Evolutionary conservation across 169 alveolate species (phyloP).

Genomic region (Plasmodium gonderi): DNA sequence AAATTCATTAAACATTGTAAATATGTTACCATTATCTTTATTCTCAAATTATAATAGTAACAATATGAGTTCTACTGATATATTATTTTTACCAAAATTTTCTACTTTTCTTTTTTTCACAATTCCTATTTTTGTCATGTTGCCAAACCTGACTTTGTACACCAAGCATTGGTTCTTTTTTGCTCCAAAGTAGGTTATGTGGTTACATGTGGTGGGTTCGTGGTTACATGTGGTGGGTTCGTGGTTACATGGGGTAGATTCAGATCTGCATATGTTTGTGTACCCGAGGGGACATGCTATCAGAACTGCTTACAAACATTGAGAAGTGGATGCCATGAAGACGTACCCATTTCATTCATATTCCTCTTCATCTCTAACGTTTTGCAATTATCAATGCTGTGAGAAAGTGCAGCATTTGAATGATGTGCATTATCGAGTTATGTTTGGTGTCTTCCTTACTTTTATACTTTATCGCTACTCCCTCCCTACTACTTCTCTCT

Average conservation of each 20-base stretch:
- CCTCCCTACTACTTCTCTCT: too few relatives aligned
- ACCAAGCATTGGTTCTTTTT: slow-evolving; percentile 73
- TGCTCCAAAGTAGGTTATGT: slow-evolving; percentile 44
- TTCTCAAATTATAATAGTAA: slow-evolving; percentile 71
- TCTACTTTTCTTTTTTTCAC: slow-evolving; percentile 70
- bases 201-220: not conserved
- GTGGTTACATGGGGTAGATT: not conserved
- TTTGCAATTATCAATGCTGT: too few relatives aligned
- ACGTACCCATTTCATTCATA: too few relatives aligned
- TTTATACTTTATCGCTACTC: not conserved
- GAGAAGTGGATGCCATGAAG: too few relatives aligned
- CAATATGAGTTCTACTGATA: slow-evolving; percentile 70
- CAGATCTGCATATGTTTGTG: not conserved
- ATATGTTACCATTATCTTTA: slow-evolving; percentile 55
- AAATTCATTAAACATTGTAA: slow-evolving; percentile 54
- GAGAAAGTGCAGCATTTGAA: too few relatives aligned
- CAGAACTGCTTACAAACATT: too few relatives aligned
- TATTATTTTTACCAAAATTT: slow-evolving; percentile 61
- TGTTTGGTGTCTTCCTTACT: not conserved
- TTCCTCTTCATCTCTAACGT: too few relatives aligned
- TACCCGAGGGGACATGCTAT: too few relatives aligned
- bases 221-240: not conserved
- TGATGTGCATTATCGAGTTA: not conserved
- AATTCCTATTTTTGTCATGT: slow-evolving; percentile 68
- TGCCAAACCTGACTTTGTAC: slow-evolving; percentile 58